Evolutionary conservation across 345 rosid species (phyloP).

Genomic region (Gossypium bickii): DNA sequence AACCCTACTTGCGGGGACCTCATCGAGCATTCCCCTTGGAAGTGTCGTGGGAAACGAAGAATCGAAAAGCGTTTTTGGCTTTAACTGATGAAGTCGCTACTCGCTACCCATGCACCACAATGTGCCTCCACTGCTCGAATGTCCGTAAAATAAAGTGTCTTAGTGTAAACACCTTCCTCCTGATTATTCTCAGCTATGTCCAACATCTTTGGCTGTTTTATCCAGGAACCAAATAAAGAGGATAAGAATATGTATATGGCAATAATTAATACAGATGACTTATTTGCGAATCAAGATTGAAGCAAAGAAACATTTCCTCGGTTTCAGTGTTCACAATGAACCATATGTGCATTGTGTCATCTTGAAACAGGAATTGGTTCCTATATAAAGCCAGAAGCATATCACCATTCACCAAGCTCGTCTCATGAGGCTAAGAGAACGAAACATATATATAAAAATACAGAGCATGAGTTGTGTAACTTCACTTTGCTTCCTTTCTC

Average conservation of each 20-base stretch:
- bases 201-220: conserved; percentile 1
- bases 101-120: not conserved
- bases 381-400: conserved; percentile 16
- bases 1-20: not conserved
- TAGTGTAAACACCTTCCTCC: conserved; percentile 6
- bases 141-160: not conserved
- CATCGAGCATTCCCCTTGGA: not conserved
- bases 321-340: conserved; percentile 2
- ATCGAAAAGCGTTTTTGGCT: not conserved
- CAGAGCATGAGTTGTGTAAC: conserved; percentile 24
- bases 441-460: not conserved
- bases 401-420: not conserved
- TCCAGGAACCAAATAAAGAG: not conserved
- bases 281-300: not conserved
- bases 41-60: not conserved
- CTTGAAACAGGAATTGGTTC: conserved; percentile 2
- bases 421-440: not conserved
- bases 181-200: not conserved
- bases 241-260: not conserved
- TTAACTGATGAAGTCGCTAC: not conserved
- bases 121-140: not conserved
- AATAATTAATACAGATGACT: not conserved
- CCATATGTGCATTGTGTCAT: not conserved
- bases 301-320: not conserved
- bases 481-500: conserved; percentile 22